Evolutionary conservation across 2,329 filamentous ascomycete genomes (phyloP).

Genomic region (Colletotrichum brevisporum): DNA sequence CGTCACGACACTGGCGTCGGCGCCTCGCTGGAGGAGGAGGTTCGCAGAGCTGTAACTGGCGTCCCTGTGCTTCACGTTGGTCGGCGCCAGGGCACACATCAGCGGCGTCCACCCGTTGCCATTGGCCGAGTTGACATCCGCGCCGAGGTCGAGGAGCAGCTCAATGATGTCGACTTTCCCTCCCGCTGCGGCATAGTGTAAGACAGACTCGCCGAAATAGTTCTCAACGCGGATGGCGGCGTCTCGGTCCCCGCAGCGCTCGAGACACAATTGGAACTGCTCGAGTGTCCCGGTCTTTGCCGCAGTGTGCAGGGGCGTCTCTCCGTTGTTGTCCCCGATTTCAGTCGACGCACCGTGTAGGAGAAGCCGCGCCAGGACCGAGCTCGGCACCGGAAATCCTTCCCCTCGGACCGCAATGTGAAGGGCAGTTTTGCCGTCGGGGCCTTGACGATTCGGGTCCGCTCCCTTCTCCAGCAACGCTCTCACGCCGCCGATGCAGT

Average conservation of each 20-base stretch:
- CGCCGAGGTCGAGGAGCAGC: constrained; percentile 40
- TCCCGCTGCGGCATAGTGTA: constrained; percentile 49
- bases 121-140: constrained; percentile 44
- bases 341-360: constrained; percentile 42
- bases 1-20: constrained; percentile 40
- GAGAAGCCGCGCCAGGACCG: constrained; percentile 10
- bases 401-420: neutral
- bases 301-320: constrained; percentile 44
- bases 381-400: neutral
- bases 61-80: constrained; percentile 2
- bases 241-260: constrained; percentile 14
- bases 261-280: constrained; percentile 43
- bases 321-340: constrained; percentile 42
- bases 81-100: constrained; percentile 45
- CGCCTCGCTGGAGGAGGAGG: constrained; percentile 45
- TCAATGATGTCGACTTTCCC: constrained; percentile 42
- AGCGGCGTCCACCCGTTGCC: constrained; percentile 49
- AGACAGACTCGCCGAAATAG: constrained; percentile 44
- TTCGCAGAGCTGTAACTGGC: constrained; percentile 35
- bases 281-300: constrained; percentile 38
- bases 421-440: constrained; percentile 14
- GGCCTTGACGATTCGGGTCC: constrained; percentile 41
- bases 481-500: constrained; percentile 41
- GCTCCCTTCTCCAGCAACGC: constrained; percentile 46
- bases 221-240: constrained; percentile 36